Base-by-base conservation (phyloP, 768 basidiomycete species). In the Candolleomyces aberdarensis region DNA sequence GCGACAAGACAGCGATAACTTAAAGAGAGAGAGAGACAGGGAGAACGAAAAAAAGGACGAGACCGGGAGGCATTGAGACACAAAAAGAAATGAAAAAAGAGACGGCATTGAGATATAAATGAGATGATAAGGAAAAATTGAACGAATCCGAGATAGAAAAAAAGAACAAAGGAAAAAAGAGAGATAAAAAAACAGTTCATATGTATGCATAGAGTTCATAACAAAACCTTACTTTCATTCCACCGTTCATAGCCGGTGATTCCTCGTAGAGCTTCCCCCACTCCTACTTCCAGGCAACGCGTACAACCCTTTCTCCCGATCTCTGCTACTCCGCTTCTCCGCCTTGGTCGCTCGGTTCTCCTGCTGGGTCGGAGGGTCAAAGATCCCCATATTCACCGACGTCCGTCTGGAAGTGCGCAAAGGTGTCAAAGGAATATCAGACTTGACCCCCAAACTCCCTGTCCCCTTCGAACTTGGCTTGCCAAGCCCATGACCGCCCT, bases 1-100 rank as follows among this genome's bases (percentile, higher is more conserved):
- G 36, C 36, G 36, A 36, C 36, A 11, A 20, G 54, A 56, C 26
- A 56, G 17, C 54, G 54, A 56, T 56, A 56, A 56, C 54, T 56
- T 56, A 56, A 32, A 15, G 15, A 20, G 19, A 22, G 29, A 15
- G 52, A 32, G 14, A 36, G 32, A 3, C 26, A 36, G 29, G 39
- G 32, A 39, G 32, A 22, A 22, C 49, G 29, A 51, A 20, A 26
- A 53, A 32, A 53, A 11, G 32, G 52, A 51, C 20, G 19, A 51
- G 29, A 29, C 20, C 7, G 20, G 1, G 19, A 10, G 32, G 32
- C 26, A 53, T 15, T 53, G 26, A 53, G 54, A 20, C 4, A 46
- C 26, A 26, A 26, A 26, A 26, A 26, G 26, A 26, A 3, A 46
- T 8, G 19, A 17, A 46, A 46, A 15, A 7, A 46, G 17, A 20